Conservation (phyloP, 2,329 filamentous ascomycete genomes). For the Epichloe gansuensis region DNA sequence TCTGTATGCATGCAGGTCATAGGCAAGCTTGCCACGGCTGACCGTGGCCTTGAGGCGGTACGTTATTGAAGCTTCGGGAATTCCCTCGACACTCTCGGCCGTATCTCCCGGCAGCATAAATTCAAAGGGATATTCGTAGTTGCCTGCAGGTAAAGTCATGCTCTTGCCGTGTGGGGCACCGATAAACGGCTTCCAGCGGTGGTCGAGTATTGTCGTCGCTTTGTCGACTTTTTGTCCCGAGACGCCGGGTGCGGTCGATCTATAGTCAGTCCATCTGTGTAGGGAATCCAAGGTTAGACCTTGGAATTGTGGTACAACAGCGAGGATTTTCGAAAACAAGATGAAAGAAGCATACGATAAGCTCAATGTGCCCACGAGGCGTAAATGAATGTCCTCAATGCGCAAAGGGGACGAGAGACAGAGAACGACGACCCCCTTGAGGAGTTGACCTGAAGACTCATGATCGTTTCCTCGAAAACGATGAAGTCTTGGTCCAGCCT, state of each 20-base stretch:
- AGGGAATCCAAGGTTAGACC: constrained; percentile 6
- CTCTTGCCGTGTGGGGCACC: constrained; percentile 39
- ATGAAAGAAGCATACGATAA: constrained; percentile 37
- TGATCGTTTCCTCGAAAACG: constrained; percentile 65
- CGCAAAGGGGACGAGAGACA: constrained; percentile 58
- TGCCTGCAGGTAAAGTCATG: constrained; percentile 53
- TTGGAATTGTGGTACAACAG: constrained; percentile 1
- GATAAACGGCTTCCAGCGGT: constrained; percentile 58
- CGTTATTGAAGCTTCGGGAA: constrained; percentile 74
- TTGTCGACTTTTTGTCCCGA: constrained; percentile 48
- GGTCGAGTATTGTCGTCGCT: constrained; percentile 48
- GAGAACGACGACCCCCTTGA: constrained; percentile 63
- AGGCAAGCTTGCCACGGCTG: constrained; percentile 73
- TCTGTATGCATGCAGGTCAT: constrained; percentile 73
- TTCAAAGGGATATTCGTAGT: constrained; percentile 78
- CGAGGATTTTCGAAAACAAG: neutral
- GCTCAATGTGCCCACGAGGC: constrained; percentile 57
- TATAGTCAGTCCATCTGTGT: constrained; percentile 38
- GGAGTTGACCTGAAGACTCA: constrained; percentile 62
- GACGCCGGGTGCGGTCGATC: constrained; percentile 44
- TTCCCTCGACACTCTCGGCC: constrained; percentile 82
- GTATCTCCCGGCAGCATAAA: constrained; percentile 57
- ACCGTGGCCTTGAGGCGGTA: constrained; percentile 89
- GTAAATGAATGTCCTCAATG: constrained; percentile 61
- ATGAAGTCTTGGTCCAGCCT: constrained; percentile 71